Base-by-base conservation (phyloP, 129 eudicot genomes). In the Artemisia annua region DNA sequence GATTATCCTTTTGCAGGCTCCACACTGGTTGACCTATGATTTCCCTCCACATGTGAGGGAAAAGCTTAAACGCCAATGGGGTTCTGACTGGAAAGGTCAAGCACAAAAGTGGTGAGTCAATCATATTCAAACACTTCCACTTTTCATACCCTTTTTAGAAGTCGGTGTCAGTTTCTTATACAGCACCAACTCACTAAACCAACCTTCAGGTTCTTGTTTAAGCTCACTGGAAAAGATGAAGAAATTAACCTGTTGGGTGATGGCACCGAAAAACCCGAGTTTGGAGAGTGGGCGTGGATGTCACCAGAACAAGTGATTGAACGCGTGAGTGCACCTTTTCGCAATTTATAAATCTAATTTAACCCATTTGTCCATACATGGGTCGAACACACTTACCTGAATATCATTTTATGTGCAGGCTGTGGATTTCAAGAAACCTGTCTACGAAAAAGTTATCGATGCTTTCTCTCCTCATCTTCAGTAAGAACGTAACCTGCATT, bases 21-120 rank as follows among this genome's bases (percentile, higher is more conserved):
- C 98, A 24, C 78, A 82, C 83, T 93, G 98, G 99, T 66, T 94
- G 80, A 84, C 97, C 3, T 90, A 93, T 74, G 96, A 93, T 84
- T 94, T 94, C 67, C 99, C 99, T 49, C 87, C 92, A 75, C 84
- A 81, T n/a, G 99, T 94, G 22, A 75, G 96, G 75, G 93, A 86
- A 75, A 94, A 88, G 60, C 92, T 94, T 10, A 94, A 77, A 17
- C 76, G 50, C 16, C 93, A 80, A 72, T 94, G 99, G 99, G 97
- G 97, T 59, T 81, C 96, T 63, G 88, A 90, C 82, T 94, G 97
- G 99, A 94, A 90, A 70, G 99, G 99, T 68, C 97, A 94, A 81
- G 97, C 99, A 68, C 99, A 94, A 72, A 94, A 90, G 74, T 94
- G 99, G 99, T 88, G 71, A 83, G 89, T 59, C 19, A 51, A 52